phyloP scores from a whole-genome alignment of 768 basidiomycete genomes.

The Boletellus emodensis region DNA sequence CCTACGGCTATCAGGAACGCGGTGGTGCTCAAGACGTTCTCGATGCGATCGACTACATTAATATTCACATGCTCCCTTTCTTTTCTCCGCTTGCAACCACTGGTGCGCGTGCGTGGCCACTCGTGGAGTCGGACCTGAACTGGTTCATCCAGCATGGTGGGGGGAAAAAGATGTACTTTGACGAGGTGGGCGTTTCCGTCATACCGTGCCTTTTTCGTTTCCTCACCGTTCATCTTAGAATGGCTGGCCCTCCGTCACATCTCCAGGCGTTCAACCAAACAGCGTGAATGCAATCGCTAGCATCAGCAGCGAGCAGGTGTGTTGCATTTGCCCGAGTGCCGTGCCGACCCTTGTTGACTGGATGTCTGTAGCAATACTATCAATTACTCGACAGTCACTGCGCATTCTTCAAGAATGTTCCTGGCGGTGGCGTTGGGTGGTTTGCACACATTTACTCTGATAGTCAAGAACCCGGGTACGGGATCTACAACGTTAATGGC shows the following conservation, averaged over 20 bases:
- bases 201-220: background rate
- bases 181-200: slow-evolving; percentile 43
- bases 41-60: slow-evolving; percentile 57
- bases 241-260: slow-evolving; percentile 73
- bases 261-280: slow-evolving; percentile 59
- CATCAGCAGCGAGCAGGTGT: slow-evolving; percentile 57
- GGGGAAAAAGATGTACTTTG: slow-evolving; percentile 73
- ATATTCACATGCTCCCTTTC: slow-evolving; percentile 71
- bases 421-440: slow-evolving; percentile 70
- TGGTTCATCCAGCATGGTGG: slow-evolving; percentile 64
- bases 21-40: slow-evolving; percentile 54
- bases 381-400: slow-evolving; percentile 62
- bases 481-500: slow-evolving; percentile 51
- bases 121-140: slow-evolving; percentile 53
- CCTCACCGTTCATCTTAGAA: slow-evolving; percentile 42
- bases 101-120: slow-evolving; percentile 61
- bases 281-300: slow-evolving; percentile 56
- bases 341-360: background rate
- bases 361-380: slow-evolving; percentile 44
- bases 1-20: slow-evolving; percentile 52
- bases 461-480: slow-evolving; percentile 62
- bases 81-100: slow-evolving; percentile 35
- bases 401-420: slow-evolving; percentile 52
- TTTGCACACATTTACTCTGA: slow-evolving; percentile 81
- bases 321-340: slow-evolving; percentile 11